phyloP scores from a whole-genome alignment of 2,329 filamentous ascomycete species.

The Pseudocercospora vitis region DNA sequence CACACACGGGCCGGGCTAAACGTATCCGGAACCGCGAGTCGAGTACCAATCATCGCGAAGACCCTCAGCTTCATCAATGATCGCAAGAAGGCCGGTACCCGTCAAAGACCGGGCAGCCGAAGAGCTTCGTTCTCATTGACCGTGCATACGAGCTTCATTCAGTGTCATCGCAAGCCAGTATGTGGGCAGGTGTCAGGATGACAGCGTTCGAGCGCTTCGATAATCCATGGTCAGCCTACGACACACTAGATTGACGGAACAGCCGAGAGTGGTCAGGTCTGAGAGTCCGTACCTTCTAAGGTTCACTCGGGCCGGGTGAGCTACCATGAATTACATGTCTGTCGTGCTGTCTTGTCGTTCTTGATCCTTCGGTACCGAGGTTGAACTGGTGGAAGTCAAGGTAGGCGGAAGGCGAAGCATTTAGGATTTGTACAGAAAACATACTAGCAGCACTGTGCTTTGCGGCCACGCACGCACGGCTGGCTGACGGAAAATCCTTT shows the following conservation, averaged over 20 bases:
- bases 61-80: not conserved
- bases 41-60: not conserved
- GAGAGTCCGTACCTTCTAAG: not conserved
- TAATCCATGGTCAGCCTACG: not conserved
- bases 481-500: too few species aligned
- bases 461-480: too few species aligned
- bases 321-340: not conserved
- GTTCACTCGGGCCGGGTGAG: not conserved
- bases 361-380: not conserved
- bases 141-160: not conserved
- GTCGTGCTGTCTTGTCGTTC: not conserved
- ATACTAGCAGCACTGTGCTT: too few species aligned
- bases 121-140: not conserved
- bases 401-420: not conserved
- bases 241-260: not conserved
- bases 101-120: not conserved
- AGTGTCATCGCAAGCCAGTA: not conserved
- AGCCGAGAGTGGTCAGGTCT: constrained; percentile 5
- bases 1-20: not conserved
- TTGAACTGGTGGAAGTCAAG: not conserved
- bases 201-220: not conserved
- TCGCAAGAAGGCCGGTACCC: not conserved
- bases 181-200: constrained; percentile 3
- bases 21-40: too few species aligned
- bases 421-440: too few species aligned